Evolutionary conservation across 768 basidiomycete genomes (phyloP).

Genomic region (Psilocybe tampanensis): DNA sequence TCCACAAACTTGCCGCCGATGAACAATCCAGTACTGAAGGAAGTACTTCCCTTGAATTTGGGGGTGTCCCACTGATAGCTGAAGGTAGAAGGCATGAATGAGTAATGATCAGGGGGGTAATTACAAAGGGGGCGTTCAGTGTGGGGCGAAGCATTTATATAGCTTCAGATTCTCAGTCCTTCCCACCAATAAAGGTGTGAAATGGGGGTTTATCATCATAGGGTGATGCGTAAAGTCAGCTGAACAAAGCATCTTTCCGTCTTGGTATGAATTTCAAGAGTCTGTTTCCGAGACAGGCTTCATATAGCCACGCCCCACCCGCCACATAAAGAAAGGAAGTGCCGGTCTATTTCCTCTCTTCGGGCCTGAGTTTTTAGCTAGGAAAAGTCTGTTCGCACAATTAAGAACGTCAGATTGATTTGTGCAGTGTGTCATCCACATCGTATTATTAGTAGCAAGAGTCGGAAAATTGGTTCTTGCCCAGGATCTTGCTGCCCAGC

Average conservation of each 20-base stretch:
- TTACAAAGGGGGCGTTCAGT: neutral
- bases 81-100: slow-evolving; percentile 38
- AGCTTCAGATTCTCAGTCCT: slow-evolving; percentile 7
- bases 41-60: slow-evolving; percentile 58
- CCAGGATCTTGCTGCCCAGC: no score
- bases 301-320: slow-evolving; percentile 1
- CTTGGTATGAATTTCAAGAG: neutral
- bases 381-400: neutral
- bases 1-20: slow-evolving; percentile 71
- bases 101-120: neutral
- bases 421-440: no score
- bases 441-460: neutral
- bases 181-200: neutral
- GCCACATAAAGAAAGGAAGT: neutral
- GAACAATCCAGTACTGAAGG: slow-evolving; percentile 69
- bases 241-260: neutral
- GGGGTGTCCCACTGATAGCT: slow-evolving; percentile 54
- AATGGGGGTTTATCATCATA: neutral
- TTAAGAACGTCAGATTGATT: neutral
- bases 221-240: neutral
- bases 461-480: no score
- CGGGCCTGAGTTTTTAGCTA: neutral
- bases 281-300: neutral
- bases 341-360: neutral
- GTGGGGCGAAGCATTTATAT: slow-evolving; percentile 6